Conservation (phyloP, 768 basidiomycete genomes). For the Leucocoprinus leucothites region DNA sequence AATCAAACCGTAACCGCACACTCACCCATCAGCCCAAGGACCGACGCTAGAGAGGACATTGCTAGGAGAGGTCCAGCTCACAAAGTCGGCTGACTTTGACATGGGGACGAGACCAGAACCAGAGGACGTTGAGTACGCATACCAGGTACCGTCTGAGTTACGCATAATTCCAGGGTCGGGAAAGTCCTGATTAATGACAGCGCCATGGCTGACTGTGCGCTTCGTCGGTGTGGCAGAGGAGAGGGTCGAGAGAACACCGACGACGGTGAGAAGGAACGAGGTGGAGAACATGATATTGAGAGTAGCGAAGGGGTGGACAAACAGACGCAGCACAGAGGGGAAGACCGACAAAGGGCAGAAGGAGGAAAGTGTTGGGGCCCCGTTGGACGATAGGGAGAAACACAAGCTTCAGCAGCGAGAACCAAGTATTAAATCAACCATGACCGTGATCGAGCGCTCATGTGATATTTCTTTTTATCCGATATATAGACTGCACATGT, state of each 20-base stretch:
- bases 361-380: too few species aligned
- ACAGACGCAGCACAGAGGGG: too few species aligned
- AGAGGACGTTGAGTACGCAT: not conserved
- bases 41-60: not conserved
- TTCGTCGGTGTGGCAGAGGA: not conserved
- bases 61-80: not conserved
- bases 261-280: too few species aligned
- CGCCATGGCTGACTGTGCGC: not conserved
- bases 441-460: too few species aligned
- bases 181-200: not conserved
- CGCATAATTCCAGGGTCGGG: not conserved
- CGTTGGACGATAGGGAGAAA: too few species aligned
- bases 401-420: too few species aligned
- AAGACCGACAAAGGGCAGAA: too few species aligned
- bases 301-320: too few species aligned
- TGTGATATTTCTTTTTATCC: too few species aligned
- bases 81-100: not conserved
- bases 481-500: too few species aligned
- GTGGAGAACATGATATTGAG: too few species aligned
- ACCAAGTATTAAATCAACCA: too few species aligned
- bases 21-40: not conserved
- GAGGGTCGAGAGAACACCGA: not conserved
- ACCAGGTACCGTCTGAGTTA: not conserved
- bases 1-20: not conserved
- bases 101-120: not conserved